These are phyloP conservation scores for Oryza punctata DNA, from an alignment of 176 grass and related monocot genomes.

Conservation along the genomic window DNA sequence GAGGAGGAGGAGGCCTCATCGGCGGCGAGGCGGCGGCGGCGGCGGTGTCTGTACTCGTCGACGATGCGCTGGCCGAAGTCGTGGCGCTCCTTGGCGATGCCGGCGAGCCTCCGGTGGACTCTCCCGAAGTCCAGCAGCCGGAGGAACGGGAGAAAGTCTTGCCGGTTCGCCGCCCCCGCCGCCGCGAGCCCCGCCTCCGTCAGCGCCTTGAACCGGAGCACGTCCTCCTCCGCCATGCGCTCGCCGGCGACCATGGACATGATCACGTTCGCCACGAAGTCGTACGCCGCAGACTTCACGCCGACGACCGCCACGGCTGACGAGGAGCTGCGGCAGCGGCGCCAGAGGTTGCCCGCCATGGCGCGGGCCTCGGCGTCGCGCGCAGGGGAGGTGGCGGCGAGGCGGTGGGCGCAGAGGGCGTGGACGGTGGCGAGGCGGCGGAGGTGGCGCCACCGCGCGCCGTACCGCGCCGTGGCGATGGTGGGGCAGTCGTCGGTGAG, in stretches of 20 bases:
- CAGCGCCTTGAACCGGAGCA: slow-evolving; percentile 44
- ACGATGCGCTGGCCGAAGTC: slow-evolving; percentile 51
- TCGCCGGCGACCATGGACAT: slow-evolving; percentile 56
- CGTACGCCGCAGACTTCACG: slow-evolving; percentile 51
- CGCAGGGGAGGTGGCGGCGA: slow-evolving; percentile 8
- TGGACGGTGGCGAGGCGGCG: slow-evolving; percentile 58
- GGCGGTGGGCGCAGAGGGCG: slow-evolving; percentile 43
- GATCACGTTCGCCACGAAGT: slow-evolving; percentile 51
- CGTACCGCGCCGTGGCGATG: slow-evolving; percentile 29
- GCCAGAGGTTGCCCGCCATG: too few relatives aligned
- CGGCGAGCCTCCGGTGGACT: slow-evolving; percentile 32
- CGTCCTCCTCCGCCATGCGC: slow-evolving; percentile 35
- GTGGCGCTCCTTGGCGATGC: slow-evolving; percentile 30
- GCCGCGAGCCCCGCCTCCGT: slow-evolving; percentile 41
- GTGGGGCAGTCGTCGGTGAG: slow-evolving; percentile 37
- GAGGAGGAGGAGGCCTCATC: too few relatives aligned
- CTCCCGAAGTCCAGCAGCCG: slow-evolving; percentile 48
- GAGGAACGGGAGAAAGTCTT: slow-evolving; percentile 58
- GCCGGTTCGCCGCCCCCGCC: slow-evolving; percentile 42
- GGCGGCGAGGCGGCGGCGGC: neutral
- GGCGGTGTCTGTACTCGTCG: slow-evolving; percentile 46
- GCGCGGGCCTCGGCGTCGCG: slow-evolving; percentile 32
- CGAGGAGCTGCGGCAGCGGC: too few relatives aligned
- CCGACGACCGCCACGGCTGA: neutral
- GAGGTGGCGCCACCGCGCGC: slow-evolving; percentile 69